Conservation (phyloP, 202 grass and related monocot species). For the Elaeis oleifera region DNA sequence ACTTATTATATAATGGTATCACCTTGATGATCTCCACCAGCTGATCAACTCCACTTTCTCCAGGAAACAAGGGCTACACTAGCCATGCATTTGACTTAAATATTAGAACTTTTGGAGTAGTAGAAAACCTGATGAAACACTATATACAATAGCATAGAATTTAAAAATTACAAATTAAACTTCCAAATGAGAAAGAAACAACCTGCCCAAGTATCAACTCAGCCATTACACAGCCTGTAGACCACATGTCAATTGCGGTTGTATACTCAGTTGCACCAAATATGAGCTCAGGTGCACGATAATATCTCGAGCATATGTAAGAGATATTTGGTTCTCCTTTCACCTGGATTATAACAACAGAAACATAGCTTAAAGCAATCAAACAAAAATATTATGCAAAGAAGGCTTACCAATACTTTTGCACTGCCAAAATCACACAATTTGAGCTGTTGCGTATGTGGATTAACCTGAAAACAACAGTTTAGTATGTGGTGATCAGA, state of each 20-base stretch:
- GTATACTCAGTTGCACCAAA: constrained; percentile 97
- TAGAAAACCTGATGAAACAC: background rate
- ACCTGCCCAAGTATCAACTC: constrained; percentile 94
- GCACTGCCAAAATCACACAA: constrained; percentile 92
- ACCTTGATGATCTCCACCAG: constrained; percentile 99
- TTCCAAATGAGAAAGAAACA: constrained; percentile 20
- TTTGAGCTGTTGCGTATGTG: constrained; percentile 96
- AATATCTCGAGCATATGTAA: constrained; percentile 99
- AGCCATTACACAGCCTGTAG: constrained; percentile 94
- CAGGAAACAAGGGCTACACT: constrained; percentile 83
- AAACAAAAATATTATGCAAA: background rate
- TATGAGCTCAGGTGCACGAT: constrained; percentile 94
- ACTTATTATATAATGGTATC: background rate
- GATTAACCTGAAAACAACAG: constrained; percentile 56
- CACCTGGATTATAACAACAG: constrained; percentile 41
- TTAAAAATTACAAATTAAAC: background rate
- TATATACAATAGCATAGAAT: background rate
- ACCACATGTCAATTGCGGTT: constrained; percentile 92
- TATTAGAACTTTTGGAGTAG: background rate
- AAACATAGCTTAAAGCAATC: background rate
- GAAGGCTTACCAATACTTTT: constrained; percentile 69
- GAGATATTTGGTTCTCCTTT: constrained; percentile 97
- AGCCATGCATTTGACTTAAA: constrained; percentile 2
- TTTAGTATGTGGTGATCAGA: background rate
- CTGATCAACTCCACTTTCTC: constrained; percentile 97